Base-by-base conservation (phyloP, 2,329 filamentous ascomycete genomes). In the Chaetomium globosum region DNA sequence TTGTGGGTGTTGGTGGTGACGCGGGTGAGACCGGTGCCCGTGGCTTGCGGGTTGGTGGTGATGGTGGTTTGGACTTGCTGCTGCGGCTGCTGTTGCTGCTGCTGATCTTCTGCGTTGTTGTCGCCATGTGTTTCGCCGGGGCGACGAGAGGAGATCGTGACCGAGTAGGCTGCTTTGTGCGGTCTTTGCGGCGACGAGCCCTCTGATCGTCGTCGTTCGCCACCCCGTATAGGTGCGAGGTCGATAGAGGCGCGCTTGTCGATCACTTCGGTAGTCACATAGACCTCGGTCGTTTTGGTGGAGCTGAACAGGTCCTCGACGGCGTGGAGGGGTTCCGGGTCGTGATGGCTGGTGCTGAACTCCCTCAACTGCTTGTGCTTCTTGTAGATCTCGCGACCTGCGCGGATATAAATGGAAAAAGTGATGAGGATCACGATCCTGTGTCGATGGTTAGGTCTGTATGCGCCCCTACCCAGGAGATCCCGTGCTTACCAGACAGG, bases 331-430 rank as follows among this genome's bases (percentile, higher is more conserved):
- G 76, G 75, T 39, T 82, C 79, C 1, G 75, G 77, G 48, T 81
- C 80, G 49, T 79, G 73, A 54, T 80, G 79, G 16, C 80, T 81
- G 59, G 78, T 81, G 70, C 78, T 80, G 63, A 89, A 84, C 65
- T 82, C 81, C 55, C 79, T 82, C 61, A 89, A 82, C 72, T 88
- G 83, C 67, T 82, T 83, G 70, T 89, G 84, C 73, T 89, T 89
- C 66, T 83, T 81, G 74, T 87, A 90, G 65, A 91, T 91, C 49
- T 87, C 85, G 64, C 81, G 80, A 9, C 89, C 89, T n/a, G 87
- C 86, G 36, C 84, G 81, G 60, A 86, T 78, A 71, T 91, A 91
- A 68, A 91, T 89, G 67, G 82, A 81, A 59, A 89, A 81, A 0
- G 87, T 91, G 48, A 84, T 68, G 16, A 83, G 68, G 43, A 91